These are phyloP conservation scores for Boechera divaricarpa DNA, from an alignment of 345 rosid species.

Conservation along the genomic window DNA sequence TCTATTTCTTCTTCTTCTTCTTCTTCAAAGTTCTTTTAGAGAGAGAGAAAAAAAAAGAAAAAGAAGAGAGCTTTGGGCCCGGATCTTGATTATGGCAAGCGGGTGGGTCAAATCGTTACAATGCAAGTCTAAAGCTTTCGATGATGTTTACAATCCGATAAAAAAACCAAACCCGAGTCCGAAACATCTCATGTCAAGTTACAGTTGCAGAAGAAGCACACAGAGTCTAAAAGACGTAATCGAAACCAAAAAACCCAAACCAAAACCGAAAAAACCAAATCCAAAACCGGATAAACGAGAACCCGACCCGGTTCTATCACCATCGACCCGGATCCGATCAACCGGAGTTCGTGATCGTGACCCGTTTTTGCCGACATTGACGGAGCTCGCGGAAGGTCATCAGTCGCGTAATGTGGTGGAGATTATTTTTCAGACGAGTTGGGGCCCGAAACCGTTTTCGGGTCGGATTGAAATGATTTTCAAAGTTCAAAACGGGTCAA, in stretches of 20 bases:
- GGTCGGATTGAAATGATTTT: constrained; percentile 89
- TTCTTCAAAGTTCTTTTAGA: constrained; percentile 25
- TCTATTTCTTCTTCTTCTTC: constrained; percentile 25
- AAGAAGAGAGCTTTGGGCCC: constrained; percentile 17
- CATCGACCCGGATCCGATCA: constrained; percentile 44
- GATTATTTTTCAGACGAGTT: constrained; percentile 91
- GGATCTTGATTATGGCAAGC: constrained; percentile 60
- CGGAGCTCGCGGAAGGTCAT: constrained; percentile 84
- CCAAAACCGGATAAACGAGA: constrained; percentile 40
- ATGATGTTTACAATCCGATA: constrained; percentile 71
- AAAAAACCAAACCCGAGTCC: constrained; percentile 43
- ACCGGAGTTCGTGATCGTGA: constrained; percentile 60
- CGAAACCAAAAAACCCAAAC: constrained; percentile 51
- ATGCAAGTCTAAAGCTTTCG: constrained; percentile 91
- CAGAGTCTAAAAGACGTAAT: constrained; percentile 77
- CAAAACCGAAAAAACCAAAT: constrained; percentile 34
- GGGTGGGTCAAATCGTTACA: constrained; percentile 92
- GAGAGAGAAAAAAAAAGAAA: constrained; percentile 9
- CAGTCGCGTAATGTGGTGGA: constrained; percentile 93
- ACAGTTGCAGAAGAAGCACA: constrained; percentile 70
- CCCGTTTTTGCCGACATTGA: constrained; percentile 63
- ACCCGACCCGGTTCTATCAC: constrained; percentile 43
- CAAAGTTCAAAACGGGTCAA: constrained; percentile 84
- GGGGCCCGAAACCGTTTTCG: constrained; percentile 77
- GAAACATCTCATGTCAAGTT: constrained; percentile 53